These are phyloP conservation scores for Pistacia integerrima DNA, from an alignment of 345 rosid genomes.

Conservation along the genomic window DNA sequence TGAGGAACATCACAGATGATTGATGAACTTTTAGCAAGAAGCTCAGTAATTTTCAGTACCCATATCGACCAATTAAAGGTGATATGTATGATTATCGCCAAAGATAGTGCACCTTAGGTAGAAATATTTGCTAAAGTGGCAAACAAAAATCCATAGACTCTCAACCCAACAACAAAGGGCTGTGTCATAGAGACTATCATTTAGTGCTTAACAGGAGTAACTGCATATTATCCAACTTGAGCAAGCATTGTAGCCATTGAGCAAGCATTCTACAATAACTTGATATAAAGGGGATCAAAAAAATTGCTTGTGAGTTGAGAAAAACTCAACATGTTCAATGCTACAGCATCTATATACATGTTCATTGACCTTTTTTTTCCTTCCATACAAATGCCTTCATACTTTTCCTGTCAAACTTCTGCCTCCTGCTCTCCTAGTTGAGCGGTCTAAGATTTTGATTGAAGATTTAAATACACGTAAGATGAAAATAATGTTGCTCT, in stretches of 20 bases:
- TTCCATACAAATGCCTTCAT: neutral
- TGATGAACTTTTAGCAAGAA: too few relatives aligned
- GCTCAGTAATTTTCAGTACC: too few relatives aligned
- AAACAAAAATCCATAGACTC: too few relatives aligned
- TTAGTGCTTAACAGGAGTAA: neutral
- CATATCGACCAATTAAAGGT: too few relatives aligned
- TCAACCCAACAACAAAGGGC: too few relatives aligned
- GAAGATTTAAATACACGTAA: too few relatives aligned
- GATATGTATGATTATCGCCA: too few relatives aligned
- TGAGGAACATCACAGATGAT: too few relatives aligned
- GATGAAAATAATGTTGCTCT: neutral
- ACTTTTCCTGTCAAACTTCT: neutral
- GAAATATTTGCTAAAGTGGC: too few relatives aligned
- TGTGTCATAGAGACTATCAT: too few relatives aligned
- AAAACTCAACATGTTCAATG: neutral
- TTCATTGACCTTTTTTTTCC: neutral
- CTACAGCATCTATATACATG: neutral
- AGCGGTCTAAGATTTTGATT: too few relatives aligned
- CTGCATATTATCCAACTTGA: neutral
- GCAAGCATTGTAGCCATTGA: neutral
- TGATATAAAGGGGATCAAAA: neutral
- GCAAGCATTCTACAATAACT: constrained; percentile 1
- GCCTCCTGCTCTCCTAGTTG: neutral
- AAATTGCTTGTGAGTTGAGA: neutral
- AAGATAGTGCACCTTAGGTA: too few relatives aligned